These are phyloP conservation scores for Colletotrichum zoysiae DNA, from an alignment of 2,329 filamentous ascomycete genomes.

Conservation along the genomic window DNA sequence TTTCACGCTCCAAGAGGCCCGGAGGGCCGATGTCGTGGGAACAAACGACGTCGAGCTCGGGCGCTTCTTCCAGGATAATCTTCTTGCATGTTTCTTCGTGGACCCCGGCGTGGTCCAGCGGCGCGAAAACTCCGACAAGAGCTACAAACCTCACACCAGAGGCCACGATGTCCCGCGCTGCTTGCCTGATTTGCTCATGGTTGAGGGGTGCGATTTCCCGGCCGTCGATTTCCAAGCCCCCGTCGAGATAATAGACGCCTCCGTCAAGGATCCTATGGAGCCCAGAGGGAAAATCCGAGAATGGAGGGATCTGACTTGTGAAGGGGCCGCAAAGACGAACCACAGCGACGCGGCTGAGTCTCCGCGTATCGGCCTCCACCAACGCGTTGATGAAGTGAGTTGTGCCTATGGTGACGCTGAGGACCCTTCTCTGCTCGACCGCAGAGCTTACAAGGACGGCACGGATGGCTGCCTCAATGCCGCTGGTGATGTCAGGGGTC, in stretches of 20 bases:
- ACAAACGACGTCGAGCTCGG: constrained; percentile 55
- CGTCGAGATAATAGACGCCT: constrained; percentile 56
- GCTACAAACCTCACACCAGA: constrained; percentile 55
- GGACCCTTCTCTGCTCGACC: constrained; percentile 54
- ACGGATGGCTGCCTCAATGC: constrained; percentile 60
- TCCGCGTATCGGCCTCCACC: constrained; percentile 58
- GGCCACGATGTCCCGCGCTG: constrained; percentile 50
- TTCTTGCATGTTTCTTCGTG: constrained; percentile 58
- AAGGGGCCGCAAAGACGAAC: constrained; percentile 61
- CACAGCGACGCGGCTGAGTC: constrained; percentile 60
- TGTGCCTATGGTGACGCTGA: constrained; percentile 64
- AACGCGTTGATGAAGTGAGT: constrained; percentile 65
- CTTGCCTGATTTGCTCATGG: constrained; percentile 52
- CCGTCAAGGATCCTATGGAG: constrained; percentile 57
- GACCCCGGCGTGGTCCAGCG: constrained; percentile 56
- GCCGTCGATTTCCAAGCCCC: constrained; percentile 63
- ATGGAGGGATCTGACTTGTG: constrained; percentile 58
- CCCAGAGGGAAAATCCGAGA: constrained; percentile 59
- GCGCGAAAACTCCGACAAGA: constrained; percentile 60
- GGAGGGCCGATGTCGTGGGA: constrained; percentile 59
- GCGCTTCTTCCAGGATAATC: constrained; percentile 53
- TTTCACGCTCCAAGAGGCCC: constrained; percentile 62
- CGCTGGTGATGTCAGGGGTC: constrained; percentile 63
- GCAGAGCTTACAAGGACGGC: constrained; percentile 55
- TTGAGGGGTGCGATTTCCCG: constrained; percentile 57